phyloP scores from a whole-genome alignment of 225 moss, liverwort and hornwort species.

The Takakia lepidozioides region DNA sequence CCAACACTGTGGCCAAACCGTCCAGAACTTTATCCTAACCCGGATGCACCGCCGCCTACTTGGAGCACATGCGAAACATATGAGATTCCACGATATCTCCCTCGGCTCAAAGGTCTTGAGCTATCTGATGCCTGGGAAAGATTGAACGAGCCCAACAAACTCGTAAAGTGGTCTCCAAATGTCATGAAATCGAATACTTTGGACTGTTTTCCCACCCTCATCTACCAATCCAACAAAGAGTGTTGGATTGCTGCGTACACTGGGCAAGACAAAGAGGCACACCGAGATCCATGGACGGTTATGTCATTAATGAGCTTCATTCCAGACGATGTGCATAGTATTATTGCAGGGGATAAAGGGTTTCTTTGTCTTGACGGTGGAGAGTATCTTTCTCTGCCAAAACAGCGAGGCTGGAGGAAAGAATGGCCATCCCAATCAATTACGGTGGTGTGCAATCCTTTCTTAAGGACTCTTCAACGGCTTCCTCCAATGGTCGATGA shows the following conservation, averaged over 20 bases:
- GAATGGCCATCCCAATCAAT: conserved; percentile 33
- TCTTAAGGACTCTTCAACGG: conserved; percentile 19
- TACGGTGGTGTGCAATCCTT: conserved; percentile 23
- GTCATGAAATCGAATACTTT: conserved; percentile 1
- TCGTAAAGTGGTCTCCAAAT: conserved; percentile 27
- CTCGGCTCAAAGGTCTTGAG: conserved; percentile 19
- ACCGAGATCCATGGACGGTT: conserved; percentile 12
- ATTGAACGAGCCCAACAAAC: conserved; percentile 12
- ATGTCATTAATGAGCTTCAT: conserved; percentile 24
- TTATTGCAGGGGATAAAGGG: conserved; percentile 26
- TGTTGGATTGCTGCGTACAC: conserved; percentile 4
- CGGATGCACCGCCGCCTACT: conserved; percentile 13
- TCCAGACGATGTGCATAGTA: conserved; percentile 3
- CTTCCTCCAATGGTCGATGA: conserved; percentile 20
- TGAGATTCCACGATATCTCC: conserved; percentile 21
- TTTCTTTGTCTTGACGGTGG: conserved; percentile 30
- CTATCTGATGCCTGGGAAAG: conserved; percentile 34
- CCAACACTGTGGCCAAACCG: conserved; percentile 17
- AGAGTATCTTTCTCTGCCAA: conserved; percentile 25
- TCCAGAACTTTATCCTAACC: conserved; percentile 30
- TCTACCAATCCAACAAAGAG: not conserved
- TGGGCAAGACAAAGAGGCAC: not conserved
- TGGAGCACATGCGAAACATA: conserved; percentile 28
- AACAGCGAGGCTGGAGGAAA: conserved; percentile 17
- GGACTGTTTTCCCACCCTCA: conserved; percentile 9